phyloP scores from a whole-genome alignment of 2,329 filamentous ascomycete genomes.

The Talaromyces sp. region DNA sequence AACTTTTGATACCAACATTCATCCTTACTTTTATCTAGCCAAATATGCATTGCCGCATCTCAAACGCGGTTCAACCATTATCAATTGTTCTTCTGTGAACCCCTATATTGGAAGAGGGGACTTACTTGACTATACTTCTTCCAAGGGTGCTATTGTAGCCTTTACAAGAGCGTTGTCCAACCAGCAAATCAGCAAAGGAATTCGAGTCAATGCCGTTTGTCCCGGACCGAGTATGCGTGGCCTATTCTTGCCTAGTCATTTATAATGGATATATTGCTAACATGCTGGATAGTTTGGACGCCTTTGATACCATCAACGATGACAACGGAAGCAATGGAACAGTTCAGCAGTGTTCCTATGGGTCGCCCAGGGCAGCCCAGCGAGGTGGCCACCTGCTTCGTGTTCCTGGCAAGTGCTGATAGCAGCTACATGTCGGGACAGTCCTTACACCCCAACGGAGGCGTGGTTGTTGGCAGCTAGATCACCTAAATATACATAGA shows the following conservation, averaged over 20 bases:
- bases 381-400: conserved; percentile 77
- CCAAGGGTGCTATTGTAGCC: conserved; percentile 68
- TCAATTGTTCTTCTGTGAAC: conserved; percentile 84
- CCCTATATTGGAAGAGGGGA: conserved; percentile 77
- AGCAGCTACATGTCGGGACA: conserved; percentile 73
- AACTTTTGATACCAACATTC: conserved; percentile 81
- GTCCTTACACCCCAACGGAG: conserved; percentile 63
- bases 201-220: conserved; percentile 72
- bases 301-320: conserved; percentile 72
- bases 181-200: conserved; percentile 68
- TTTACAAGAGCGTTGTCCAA: conserved; percentile 77
- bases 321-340: conserved; percentile 65
- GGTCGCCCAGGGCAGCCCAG: conserved; percentile 74
- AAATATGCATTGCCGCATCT: conserved; percentile 76
- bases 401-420: conserved; percentile 74
- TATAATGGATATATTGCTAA: conserved; percentile 13
- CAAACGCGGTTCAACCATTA: conserved; percentile 70
- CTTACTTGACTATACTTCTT: conserved; percentile 76
- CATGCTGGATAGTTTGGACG: conserved; percentile 60
- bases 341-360: conserved; percentile 69
- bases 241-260: neutral
- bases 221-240: conserved; percentile 59
- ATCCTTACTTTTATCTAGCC: conserved; percentile 74
- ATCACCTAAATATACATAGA: conserved; percentile 14
- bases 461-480: conserved; percentile 52